Base-by-base conservation (phyloP, 176 grass and related monocot species). In the Aegilops speltoides region DNA sequence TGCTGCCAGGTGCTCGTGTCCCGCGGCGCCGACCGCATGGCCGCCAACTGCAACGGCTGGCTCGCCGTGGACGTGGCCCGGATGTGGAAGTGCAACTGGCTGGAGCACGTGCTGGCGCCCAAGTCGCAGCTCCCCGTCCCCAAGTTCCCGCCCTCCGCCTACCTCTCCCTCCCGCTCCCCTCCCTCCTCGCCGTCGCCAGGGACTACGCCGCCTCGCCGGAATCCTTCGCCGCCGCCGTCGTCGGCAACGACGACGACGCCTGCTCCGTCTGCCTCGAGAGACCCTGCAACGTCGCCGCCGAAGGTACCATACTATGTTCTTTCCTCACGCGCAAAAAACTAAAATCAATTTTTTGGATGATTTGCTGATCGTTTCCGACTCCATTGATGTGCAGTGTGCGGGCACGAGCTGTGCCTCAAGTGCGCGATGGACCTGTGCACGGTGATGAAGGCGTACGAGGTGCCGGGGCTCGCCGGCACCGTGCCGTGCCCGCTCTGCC, bases 401-500 rank as follows among this genome's bases (percentile, higher is more conserved):
- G 88, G 91, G 5, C 96, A 98, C 57, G 90, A 91, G 82, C 90
- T 98, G 28, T 98, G 96, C 76, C 88, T 89, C 10, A 95, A 84
- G 68, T 98, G 96, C 65, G 92, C 97, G 22, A 76, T 96, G 29
- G 84, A 91, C 70, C 92, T 98, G 37, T 96, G 94, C 84, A 93
- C 97, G 65, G 83, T 95, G 73, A 94, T 89, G 79, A 93, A 91
- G 20, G 87, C 79, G 6, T 88, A 88, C 59, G 94, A 94, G 52
- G 50, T 78, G 25, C 78, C 90, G 2, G 68, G 68, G 64, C 68
- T 84, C 66, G 84, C 87, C 79, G 97, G 94, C 72, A 77, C 67
- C 46, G 90, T 99, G 75, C 94, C 97, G n/a, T 99, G 97, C 79
- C 97, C 97, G 57, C 89, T 99, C 66, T 99, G 97, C 83, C 90